Conservation (phyloP, 108 stramenopile genomes). For the Asterionellopsis glacialis region DNA sequence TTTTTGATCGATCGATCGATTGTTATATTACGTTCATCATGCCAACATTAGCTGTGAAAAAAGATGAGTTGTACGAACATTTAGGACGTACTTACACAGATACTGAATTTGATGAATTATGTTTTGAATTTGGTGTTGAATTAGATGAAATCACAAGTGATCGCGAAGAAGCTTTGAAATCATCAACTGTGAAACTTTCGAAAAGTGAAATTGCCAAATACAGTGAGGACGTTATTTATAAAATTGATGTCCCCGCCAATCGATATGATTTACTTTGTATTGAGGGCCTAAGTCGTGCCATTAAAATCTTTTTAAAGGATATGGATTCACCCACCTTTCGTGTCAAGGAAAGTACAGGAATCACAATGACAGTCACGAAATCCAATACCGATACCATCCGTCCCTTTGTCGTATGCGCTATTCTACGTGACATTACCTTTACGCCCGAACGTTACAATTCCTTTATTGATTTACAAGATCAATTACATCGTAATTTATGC, state of each 20-base stretch:
- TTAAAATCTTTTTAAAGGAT: slow-evolving; percentile 89
- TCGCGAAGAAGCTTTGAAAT: slow-evolving; percentile 81
- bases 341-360: slow-evolving; percentile 19
- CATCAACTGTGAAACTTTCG: slow-evolving; percentile 52
- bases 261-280: slow-evolving; percentile 98
- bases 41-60: slow-evolving; percentile 93
- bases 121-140: slow-evolving; percentile 99
- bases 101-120: slow-evolving; percentile 96
- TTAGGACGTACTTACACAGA: slow-evolving; percentile 94
- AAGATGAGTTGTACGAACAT: slow-evolving; percentile 84
- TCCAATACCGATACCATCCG: slow-evolving; percentile 83
- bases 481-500: slow-evolving; percentile 98
- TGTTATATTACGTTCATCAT: slow-evolving; percentile 54
- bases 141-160: slow-evolving; percentile 97
- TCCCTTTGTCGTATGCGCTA: slow-evolving; percentile 96
- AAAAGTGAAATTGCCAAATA: slow-evolving; percentile 49
- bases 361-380: slow-evolving; percentile 77
- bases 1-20: no score
- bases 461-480: slow-evolving; percentile 99
- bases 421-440: slow-evolving; percentile 91
- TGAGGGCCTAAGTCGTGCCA: slow-evolving; percentile 92
- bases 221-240: slow-evolving; percentile 84
- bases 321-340: slow-evolving; percentile 72
- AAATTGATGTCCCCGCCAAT: slow-evolving; percentile 99
- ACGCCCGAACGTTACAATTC: slow-evolving; percentile 85